Percentiles rank a stretch among this genome's conserved stretches.
These are phyloP conservation scores for Coprinopsis marcescibilis DNA, from an alignment of 768 basidiomycete species.

Conservation along the genomic window DNA sequence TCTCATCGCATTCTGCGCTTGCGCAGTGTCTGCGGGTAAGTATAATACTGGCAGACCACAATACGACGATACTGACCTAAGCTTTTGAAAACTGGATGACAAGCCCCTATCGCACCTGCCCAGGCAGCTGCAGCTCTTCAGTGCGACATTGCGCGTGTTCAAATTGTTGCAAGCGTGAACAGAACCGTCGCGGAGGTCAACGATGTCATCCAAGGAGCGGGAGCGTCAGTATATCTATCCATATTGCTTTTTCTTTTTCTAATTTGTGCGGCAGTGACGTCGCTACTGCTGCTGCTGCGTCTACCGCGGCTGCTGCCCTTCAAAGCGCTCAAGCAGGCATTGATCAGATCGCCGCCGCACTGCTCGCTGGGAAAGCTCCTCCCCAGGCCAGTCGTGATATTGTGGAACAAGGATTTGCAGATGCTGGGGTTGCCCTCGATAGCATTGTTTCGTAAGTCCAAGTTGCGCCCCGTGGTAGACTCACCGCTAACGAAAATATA, in stretches of 20 bases:
- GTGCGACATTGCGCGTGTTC: conserved; percentile 21
- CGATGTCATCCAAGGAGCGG: conserved; percentile 15
- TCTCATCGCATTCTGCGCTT: neutral
- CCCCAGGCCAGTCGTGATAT: conserved; percentile 21
- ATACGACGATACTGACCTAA: neutral
- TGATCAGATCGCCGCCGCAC: conserved; percentile 18
- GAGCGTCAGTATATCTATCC: conserved; percentile 12
- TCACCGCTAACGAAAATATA: neutral
- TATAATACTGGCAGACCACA: neutral
- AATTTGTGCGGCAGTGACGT: no score
- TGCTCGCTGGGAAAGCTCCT: conserved; percentile 16
- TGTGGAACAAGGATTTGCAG: conserved; percentile 16
- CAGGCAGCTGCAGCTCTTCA: conserved; percentile 8
- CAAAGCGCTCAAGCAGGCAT: conserved; percentile 19
- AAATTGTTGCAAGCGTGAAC: conserved; percentile 20
- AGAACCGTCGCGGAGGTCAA: conserved; percentile 17
- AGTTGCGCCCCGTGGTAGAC: neutral
- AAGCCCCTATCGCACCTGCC: conserved; percentile 6
- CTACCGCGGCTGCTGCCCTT: conserved; percentile 18
- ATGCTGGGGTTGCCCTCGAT: conserved; percentile 18
- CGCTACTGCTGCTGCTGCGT: conserved; percentile 16
- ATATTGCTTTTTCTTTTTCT: no score
- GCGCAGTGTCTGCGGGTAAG: neutral
- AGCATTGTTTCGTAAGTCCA: conserved; percentile 21
- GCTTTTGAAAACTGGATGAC: neutral